Conservation (phyloP, 2,329 filamentous ascomycete genomes). For the Cordyceps javanica region DNA sequence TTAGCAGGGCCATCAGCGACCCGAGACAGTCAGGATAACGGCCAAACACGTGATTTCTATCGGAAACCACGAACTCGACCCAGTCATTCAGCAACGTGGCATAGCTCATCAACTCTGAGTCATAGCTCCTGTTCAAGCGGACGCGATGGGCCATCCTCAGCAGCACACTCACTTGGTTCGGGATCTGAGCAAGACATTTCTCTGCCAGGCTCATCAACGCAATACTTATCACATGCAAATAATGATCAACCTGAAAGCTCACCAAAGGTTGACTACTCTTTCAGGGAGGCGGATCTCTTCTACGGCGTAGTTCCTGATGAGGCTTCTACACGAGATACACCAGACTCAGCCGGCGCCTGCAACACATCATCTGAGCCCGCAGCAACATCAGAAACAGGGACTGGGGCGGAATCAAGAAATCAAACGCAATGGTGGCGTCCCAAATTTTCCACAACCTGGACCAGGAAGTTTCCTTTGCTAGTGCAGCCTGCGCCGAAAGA, state of each 20-base stretch:
- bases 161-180: background rate
- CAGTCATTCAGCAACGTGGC: background rate
- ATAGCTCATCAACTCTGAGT: background rate
- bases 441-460: background rate
- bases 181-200: background rate
- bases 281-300: conserved; percentile 7
- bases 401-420: background rate
- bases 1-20: background rate
- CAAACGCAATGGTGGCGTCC: background rate
- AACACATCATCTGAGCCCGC: background rate
- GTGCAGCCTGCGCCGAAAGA: background rate
- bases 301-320: background rate
- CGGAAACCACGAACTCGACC: background rate
- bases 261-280: background rate
- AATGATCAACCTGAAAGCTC: background rate
- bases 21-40: background rate
- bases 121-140: background rate
- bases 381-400: background rate
- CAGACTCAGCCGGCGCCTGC: background rate
- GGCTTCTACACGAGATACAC: background rate
- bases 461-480: background rate
- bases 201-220: background rate
- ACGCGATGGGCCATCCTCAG: background rate
- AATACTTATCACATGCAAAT: background rate
- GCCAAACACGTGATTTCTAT: background rate